Evolutionary conservation across 169 alveolate genomes (phyloP).

Genomic region (Plasmodium reichenowi): DNA sequence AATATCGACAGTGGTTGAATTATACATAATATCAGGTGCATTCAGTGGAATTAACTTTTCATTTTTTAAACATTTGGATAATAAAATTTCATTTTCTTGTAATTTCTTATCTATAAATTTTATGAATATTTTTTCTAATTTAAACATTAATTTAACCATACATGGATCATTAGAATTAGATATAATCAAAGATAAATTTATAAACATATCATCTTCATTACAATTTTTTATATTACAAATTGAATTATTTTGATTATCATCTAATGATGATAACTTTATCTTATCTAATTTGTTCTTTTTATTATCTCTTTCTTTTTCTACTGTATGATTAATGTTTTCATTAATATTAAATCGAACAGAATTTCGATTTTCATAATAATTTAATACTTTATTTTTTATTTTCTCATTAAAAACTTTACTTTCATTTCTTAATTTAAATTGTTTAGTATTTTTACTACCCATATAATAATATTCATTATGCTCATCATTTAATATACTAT

Average conservation of each 20-base stretch:
- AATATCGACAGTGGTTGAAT: conserved; percentile 66
- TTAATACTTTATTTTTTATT: conserved; percentile 24
- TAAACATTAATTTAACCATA: conserved; percentile 75
- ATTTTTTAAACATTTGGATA: conserved; percentile 43
- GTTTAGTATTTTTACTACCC: neutral
- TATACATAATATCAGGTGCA: conserved; percentile 53
- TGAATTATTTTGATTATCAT: no score
- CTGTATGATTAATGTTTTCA: neutral
- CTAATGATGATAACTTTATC: no score
- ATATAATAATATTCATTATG: neutral
- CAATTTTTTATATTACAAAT: neutral
- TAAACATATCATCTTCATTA: conserved; percentile 27
- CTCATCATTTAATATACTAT: neutral
- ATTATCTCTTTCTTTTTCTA: neutral
- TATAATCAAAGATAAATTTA: conserved; percentile 43
- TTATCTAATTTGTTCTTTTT: neutral
- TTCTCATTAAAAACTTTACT: neutral
- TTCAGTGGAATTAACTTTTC: conserved; percentile 58
- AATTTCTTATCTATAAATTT: conserved; percentile 65
- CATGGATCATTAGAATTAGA: conserved; percentile 63
- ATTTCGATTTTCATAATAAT: conserved; percentile 43
- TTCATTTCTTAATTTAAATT: neutral
- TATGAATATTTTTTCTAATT: conserved; percentile 49
- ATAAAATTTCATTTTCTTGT: conserved; percentile 32
- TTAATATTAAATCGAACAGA: conserved; percentile 1